Evolutionary conservation across 2,329 filamentous ascomycete genomes (phyloP), one percentile per base, ranked within the genome.

Genomic region (Nemania sp.): DNA sequence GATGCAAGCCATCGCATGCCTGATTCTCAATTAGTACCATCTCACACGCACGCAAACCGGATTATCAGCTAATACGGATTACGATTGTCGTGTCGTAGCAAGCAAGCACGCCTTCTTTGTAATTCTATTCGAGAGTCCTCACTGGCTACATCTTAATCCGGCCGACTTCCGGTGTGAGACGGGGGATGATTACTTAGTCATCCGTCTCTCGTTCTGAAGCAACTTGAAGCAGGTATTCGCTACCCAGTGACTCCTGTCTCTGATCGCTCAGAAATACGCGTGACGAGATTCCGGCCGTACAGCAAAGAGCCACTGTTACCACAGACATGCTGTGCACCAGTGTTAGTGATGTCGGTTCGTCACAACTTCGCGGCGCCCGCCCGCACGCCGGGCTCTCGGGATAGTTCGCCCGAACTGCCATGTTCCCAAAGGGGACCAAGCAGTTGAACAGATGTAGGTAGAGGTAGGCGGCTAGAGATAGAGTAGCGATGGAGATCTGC

Each of bases 361-460:
- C 49, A 12, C 54, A 45, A 49, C 54, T 54, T 58, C 50, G 43
- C 39, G 7, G 25, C 25, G 25, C 25, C 25, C 25, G 25, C 25
- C 25, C 25, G 25, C 25, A 45, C 20, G 46, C 32, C 56, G 55
- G 60, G 12, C 47, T n/a, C 25, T 59, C 60, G 60, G 60, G 34
- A 55, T 59, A 40, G 9, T 48, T 56, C 40, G 52, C 13, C 60
- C 60, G 60, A 54, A 54, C 50, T 37, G 17, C 59, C 54, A 54
- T 47, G 10, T 51, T 45, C 50, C 45, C 13, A 57, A 57, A 53
- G 49, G 45, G 29, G 49, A 57, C 39, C 32, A 32, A 37, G 20
- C 37, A 53, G 48, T n/a, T 48, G 18, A 53, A 48, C 21, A 54
- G 53, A 56, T 40, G 51, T 60, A 46, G 11, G n/a, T 18, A 9